Base-by-base conservation (phyloP, 305 asterid species). In the Solanum hybrid region DNA sequence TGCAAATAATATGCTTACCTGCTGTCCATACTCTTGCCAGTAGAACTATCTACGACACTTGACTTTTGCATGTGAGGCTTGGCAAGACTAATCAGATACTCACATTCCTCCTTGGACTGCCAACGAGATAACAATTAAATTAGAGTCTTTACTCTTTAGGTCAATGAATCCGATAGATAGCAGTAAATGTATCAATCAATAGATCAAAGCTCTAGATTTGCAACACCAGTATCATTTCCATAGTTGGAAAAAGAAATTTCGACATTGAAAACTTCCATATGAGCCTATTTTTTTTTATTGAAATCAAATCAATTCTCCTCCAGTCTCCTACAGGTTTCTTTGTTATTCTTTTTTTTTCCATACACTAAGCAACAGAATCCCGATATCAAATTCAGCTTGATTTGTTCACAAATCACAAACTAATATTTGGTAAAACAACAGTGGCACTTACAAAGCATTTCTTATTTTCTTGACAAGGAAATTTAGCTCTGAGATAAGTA, bases 21-120 rank as follows among this genome's bases (percentile, higher is more conserved):
- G 93, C 99, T 97, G 90, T 96, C 99, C 92, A 72, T 92, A 88
- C 96, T 95, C 91, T 95, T 92, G 87, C 99, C 99, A 34, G 99
- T 96, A 32, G 91, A 94, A 91, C 94, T 90, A 92, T 96, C 99
- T 36, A 97, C 99, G 88, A 97, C 98, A 24, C 96, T 91, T 71
- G 99, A 97, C 93, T 95, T 97, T 32, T 93, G 93, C 99, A 96
- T 97, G 72, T 89, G 94, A 29, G 99, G 99, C 94, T 93, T 90
- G 56, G 98, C 98, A 91, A 97, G 95, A 89, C 93, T 93, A 76
- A 97, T 96, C 78, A 97, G 96, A 94, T 97, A 95, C 45, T 96
- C 98, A 72, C 99, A 96, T 93, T 97, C 99, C 90, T 94, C 95
- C 88, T 94, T 93, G 45, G 98, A 92, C 99, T 97, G 96, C 92